phyloP scores from a whole-genome alignment of 768 basidiomycete genomes.

The Daedalea quercina region DNA sequence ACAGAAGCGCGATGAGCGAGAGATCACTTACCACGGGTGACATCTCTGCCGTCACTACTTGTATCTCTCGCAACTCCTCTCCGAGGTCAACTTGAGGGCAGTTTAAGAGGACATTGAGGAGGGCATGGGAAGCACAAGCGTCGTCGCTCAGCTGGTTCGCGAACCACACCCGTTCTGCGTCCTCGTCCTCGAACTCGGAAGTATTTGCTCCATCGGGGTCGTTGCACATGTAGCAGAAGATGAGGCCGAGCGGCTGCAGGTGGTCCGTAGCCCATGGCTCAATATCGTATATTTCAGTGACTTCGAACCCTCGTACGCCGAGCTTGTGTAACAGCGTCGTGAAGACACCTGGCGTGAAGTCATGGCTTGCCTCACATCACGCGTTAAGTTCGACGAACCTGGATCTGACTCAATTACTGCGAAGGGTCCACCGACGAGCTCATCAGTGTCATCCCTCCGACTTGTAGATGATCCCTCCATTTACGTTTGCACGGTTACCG shows the following conservation, averaged over 20 bases:
- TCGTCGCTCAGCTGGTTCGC: constrained; percentile 64
- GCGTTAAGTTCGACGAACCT: constrained; percentile 15
- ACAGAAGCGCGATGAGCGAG: neutral
- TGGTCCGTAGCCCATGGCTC: constrained; percentile 60
- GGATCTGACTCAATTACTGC: constrained; percentile 51
- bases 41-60: constrained; percentile 46
- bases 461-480: too few species aligned
- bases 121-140: constrained; percentile 57
- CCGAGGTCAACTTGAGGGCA: constrained; percentile 46
- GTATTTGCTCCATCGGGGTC: constrained; percentile 28
- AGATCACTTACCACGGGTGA: constrained; percentile 42
- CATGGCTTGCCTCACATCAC: neutral
- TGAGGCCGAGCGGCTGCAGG: constrained; percentile 49
- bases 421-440: constrained; percentile 57
- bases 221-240: constrained; percentile 59
- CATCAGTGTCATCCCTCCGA: constrained; percentile 12
- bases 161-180: constrained; percentile 56
- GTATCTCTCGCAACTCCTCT: constrained; percentile 35
- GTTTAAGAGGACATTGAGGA: constrained; percentile 55
- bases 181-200: constrained; percentile 34
- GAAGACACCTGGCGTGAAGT: constrained; percentile 40
- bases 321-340: constrained; percentile 48
- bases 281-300: constrained; percentile 56
- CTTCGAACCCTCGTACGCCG: constrained; percentile 44
- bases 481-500: too few species aligned